Percentiles rank a stretch among this genome's conserved stretches.
These are phyloP conservation scores for Thalia dealbata DNA, from an alignment of 176 grass and related monocot genomes.

Conservation along the genomic window DNA sequence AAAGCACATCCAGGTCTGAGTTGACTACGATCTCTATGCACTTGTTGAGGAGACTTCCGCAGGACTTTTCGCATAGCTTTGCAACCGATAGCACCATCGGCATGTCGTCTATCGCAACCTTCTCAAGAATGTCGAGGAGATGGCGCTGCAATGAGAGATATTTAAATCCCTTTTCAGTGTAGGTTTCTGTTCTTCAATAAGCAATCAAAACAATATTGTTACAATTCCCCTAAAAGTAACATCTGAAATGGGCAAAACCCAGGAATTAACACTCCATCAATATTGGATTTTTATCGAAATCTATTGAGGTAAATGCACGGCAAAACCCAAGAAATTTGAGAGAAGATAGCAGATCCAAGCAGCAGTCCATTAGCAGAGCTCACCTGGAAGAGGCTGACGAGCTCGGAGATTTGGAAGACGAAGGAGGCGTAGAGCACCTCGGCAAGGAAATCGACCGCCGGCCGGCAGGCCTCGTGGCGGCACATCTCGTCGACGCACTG, in stretches of 20 bases:
- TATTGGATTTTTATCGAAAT: neutral
- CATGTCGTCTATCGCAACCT: constrained; percentile 57
- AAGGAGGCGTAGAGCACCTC: constrained; percentile 78
- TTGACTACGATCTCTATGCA: constrained; percentile 54
- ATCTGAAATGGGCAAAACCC: no score
- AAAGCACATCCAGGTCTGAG: constrained; percentile 59
- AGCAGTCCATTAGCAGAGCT: neutral
- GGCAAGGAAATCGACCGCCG: constrained; percentile 60
- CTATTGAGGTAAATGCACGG: neutral
- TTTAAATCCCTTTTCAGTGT: no score
- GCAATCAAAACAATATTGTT: neutral
- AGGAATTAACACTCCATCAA: no score
- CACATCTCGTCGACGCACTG: constrained; percentile 76
- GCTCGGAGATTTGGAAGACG: constrained; percentile 78
- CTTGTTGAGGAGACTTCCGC: constrained; percentile 39
- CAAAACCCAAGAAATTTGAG: neutral
- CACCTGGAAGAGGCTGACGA: constrained; percentile 93
- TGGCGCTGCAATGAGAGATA: constrained; percentile 51
- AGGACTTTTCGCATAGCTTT: constrained; percentile 54
- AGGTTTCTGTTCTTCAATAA: neutral
- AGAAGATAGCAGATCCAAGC: neutral
- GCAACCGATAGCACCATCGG: constrained; percentile 58
- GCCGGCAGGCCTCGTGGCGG: constrained; percentile 56
- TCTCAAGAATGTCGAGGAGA: constrained; percentile 79
- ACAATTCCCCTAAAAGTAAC: no score